Evolutionary conservation across 805 yeast species (phyloP), one percentile per base, ranked within the genome.

Genomic region (Candida tammaniensis): DNA sequence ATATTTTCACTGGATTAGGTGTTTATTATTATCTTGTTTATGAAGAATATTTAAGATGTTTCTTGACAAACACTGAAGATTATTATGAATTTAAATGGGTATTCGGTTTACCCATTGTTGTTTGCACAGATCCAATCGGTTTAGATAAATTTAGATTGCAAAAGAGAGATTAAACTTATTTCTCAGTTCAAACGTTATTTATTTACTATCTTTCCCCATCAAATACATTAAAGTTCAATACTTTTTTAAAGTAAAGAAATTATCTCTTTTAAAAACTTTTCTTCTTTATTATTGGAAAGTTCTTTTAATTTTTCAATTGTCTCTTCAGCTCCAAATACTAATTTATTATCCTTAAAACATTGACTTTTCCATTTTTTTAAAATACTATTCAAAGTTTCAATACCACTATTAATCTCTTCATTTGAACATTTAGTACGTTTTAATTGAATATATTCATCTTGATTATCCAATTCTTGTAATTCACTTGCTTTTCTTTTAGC

Each of bases 401-500:
- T 69, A 2, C 93, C 93, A 4, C 56, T 50, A 3, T 64, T 48
- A 27, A 80, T 61, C 35, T 82, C 82, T 4, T 70, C 72, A 20
- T 64, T 60, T 3, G 68, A 46, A 48, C 82, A 76, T 48, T 75
- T 72, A 9, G 72, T 57, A 41, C 61, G 69, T 48, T 82, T 80
- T 36, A 58, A 57, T 24, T 66, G 68, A 16, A 68, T 65, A 28
- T 61, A 61, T 2, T 61, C 60, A 35, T 67, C 73, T 24, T 57
- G 59, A 17, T 58, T 61, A 9, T 55, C 60, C 61, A 39, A 60
- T 38, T 78, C 85, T 55, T 86, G 95, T 33, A 93, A 68, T 52
- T 93, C 98, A 4, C 74, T 67, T 0, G 97, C 95, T 57, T 91
- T 91, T 41, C 98, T 76, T 54, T 91, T 93, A 7, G 98, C 96